Evolutionary conservation across 371 early-diverging fungal species (phyloP).

Genomic region (Phascolomyces articulosus): DNA sequence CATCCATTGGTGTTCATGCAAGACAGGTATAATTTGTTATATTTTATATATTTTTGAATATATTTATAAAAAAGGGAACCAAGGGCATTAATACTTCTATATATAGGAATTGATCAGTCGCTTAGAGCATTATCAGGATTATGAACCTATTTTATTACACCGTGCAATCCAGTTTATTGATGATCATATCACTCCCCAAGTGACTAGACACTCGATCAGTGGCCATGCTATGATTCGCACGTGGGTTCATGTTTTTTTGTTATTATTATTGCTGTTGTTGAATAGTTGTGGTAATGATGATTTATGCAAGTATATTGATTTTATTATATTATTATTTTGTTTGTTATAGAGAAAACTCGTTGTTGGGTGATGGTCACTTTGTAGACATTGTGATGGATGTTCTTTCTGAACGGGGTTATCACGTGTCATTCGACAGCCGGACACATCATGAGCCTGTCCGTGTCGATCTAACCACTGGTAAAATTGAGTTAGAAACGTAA

Average conservation of each 20-base stretch:
- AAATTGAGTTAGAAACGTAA: constrained; percentile 61
- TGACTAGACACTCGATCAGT: constrained; percentile 64
- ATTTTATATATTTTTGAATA: too few relatives aligned
- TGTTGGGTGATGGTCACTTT: constrained; percentile 52
- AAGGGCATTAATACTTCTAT: background rate
- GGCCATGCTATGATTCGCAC: constrained; percentile 66
- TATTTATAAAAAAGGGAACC: too few relatives aligned
- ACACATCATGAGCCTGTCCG: constrained; percentile 59
- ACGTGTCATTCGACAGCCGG: constrained; percentile 62
- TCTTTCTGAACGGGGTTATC: constrained; percentile 69
- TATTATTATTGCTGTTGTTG: too few relatives aligned
- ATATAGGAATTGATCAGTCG: constrained; percentile 61
- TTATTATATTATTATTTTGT: background rate
- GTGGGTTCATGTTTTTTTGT: constrained; percentile 38
- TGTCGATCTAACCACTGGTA: constrained; percentile 62
- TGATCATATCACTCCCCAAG: constrained; percentile 55
- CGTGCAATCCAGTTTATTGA: constrained; percentile 63
- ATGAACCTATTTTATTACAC: constrained; percentile 50
- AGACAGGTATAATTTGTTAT: constrained; percentile 47
- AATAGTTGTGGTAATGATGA: too few relatives aligned
- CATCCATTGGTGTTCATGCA: constrained; percentile 68
- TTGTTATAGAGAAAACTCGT: constrained; percentile 47
- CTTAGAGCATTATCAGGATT: constrained; percentile 64
- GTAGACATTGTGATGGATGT: constrained; percentile 70
- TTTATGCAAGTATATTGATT: background rate